Evolutionary conservation across 106 monocot genomes (phyloP).

Genomic region (Dendrobium nobile): DNA sequence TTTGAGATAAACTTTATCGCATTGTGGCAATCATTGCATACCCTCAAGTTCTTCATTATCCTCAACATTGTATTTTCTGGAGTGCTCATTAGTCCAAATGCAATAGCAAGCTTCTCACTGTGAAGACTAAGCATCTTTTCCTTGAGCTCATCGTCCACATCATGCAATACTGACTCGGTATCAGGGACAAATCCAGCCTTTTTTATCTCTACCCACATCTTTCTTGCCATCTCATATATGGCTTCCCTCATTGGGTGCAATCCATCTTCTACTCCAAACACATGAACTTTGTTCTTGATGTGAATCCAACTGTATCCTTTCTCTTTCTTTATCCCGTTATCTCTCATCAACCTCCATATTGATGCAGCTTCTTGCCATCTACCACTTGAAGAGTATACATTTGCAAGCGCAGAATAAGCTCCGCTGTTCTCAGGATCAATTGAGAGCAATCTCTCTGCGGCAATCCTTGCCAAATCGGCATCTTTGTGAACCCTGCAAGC

Average conservation of each 20-base stretch:
- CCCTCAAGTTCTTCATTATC: slow-evolving; percentile 89
- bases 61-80: slow-evolving; percentile 56
- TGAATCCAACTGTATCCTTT: slow-evolving; percentile 77
- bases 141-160: slow-evolving; percentile 78
- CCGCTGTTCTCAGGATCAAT: slow-evolving; percentile 76
- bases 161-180: slow-evolving; percentile 64
- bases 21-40: slow-evolving; percentile 79
- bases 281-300: slow-evolving; percentile 52
- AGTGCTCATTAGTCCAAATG: slow-evolving; percentile 73
- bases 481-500: slow-evolving; percentile 78
- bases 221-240: slow-evolving; percentile 44
- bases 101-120: slow-evolving; percentile 85
- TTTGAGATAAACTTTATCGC: slow-evolving; percentile 72
- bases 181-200: slow-evolving; percentile 76
- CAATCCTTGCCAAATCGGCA: slow-evolving; percentile 51
- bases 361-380: slow-evolving; percentile 67
- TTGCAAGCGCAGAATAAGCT: slow-evolving; percentile 87
- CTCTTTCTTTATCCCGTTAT: slow-evolving; percentile 76
- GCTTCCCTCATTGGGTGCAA: slow-evolving; percentile 58
- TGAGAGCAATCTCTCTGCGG: slow-evolving; percentile 54
- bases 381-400: slow-evolving; percentile 82
- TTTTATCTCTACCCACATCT: slow-evolving; percentile 71
- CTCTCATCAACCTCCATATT: slow-evolving; percentile 73
- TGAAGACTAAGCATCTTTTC: slow-evolving; percentile 63
- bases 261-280: slow-evolving; percentile 62